phyloP scores from a whole-genome alignment of 2,329 filamentous ascomycete genomes.

The Trichoderma endophyticum region DNA sequence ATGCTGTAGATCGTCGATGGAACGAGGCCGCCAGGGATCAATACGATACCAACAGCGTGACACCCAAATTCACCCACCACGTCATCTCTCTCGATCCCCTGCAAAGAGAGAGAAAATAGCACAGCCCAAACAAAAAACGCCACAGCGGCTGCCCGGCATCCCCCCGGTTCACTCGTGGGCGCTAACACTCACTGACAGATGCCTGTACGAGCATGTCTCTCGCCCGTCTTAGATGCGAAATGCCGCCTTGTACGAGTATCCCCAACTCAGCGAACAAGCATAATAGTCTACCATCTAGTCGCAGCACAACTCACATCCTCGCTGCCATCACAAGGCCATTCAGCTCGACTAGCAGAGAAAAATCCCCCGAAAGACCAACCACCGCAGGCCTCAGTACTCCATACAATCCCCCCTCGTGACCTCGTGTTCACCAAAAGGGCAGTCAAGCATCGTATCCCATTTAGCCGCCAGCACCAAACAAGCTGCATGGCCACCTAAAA shows the following conservation, averaged over 20 bases:
- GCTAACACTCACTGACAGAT: not conserved
- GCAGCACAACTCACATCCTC: not conserved
- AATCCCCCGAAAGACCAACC: not conserved
- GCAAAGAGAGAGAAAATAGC: not conserved
- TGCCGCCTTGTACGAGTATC: not conserved
- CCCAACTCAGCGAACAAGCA: not conserved
- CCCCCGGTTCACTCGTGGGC: not conserved
- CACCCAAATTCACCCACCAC: not conserved
- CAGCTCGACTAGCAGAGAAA: not conserved
- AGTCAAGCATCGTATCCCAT: constrained; percentile 9
- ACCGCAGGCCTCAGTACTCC: not conserved
- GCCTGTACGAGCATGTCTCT: not conserved
- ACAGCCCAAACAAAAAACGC: not conserved
- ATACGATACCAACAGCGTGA: not conserved
- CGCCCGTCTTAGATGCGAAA: not conserved
- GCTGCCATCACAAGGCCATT: not conserved
- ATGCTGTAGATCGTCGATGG: not conserved
- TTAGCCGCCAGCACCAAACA: not conserved
- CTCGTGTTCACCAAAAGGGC: constrained; percentile 8
- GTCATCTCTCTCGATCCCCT: not conserved
- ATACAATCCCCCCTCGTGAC: constrained; percentile 1
- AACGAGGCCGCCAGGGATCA: not conserved
- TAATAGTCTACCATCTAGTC: not conserved
- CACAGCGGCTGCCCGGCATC: constrained; percentile 9
- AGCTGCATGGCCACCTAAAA: not conserved